Percentiles rank a stretch among this genome's conserved stretches.
Evolutionary conservation across 208 protist species (phyloP).

Genomic region (Wallacemonas collosoma): DNA sequence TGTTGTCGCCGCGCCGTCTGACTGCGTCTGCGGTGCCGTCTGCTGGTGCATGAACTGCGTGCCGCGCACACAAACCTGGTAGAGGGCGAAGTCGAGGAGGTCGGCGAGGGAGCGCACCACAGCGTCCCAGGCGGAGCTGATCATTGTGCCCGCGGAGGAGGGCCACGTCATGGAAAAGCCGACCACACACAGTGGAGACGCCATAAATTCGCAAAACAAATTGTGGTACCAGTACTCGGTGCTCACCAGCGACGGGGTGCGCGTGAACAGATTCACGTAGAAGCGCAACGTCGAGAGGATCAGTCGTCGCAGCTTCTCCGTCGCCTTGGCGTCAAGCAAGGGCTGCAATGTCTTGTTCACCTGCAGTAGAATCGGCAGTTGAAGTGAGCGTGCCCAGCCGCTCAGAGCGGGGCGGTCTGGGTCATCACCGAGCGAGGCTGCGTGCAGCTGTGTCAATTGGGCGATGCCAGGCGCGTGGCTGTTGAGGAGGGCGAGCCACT

Average conservation of each 20-base stretch:
- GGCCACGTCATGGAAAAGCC: slow-evolving; percentile 43
- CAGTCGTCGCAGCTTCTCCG: slow-evolving; percentile 50
- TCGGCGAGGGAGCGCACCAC: slow-evolving; percentile 27
- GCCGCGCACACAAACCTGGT: slow-evolving; percentile 9
- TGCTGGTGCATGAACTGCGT: slow-evolving; percentile 8
- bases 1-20: not conserved
- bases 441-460: slow-evolving; percentile 71
- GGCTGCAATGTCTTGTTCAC: slow-evolving; percentile 27
- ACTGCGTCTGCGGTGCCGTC: not conserved
- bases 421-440: slow-evolving; percentile 19
- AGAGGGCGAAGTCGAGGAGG: slow-evolving; percentile 26
- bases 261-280: slow-evolving; percentile 49
- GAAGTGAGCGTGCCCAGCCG: slow-evolving; percentile 68
- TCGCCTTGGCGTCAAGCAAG: slow-evolving; percentile 28
- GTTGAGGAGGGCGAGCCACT: slow-evolving; percentile 54
- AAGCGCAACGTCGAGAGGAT: slow-evolving; percentile 59
- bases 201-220: slow-evolving; percentile 56
- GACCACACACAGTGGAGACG: slow-evolving; percentile 78
- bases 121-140: slow-evolving; percentile 32
- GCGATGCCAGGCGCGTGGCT: slow-evolving; percentile 62
- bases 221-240: slow-evolving; percentile 43
- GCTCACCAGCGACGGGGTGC: slow-evolving; percentile 51
- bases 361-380: slow-evolving; percentile 66
- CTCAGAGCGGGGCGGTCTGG: slow-evolving; percentile 1
- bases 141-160: slow-evolving; percentile 29